Conservation (phyloP, 805 yeast genomes). For the Candida tibetensis region DNA sequence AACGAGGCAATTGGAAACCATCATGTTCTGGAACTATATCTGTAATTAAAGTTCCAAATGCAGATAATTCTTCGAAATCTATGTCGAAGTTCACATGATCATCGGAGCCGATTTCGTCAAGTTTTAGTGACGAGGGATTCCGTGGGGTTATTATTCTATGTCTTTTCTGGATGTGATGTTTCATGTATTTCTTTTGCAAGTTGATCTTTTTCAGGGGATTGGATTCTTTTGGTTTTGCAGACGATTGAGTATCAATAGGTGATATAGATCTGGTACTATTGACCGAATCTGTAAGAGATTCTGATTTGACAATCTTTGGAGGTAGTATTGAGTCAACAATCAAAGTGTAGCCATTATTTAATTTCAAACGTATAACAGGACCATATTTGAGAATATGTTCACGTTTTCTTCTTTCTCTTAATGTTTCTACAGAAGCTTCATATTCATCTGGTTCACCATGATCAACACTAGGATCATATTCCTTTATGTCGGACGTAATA, state of each 20-base stretch:
- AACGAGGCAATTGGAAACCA: conserved; percentile 1
- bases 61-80: neutral
- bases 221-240: no score
- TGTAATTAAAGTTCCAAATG: neutral
- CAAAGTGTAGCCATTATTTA: conserved; percentile 37
- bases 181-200: no score
- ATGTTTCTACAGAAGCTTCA: conserved; percentile 19
- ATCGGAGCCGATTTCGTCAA: no score
- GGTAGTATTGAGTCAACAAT: conserved; percentile 38
- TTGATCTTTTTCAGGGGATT: no score
- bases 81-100: neutral
- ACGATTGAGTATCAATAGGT: no score
- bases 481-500: conserved; percentile 25
- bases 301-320: conserved; percentile 18
- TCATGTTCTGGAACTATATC: neutral
- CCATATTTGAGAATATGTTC: conserved; percentile 31
- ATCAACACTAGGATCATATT: conserved; percentile 10
- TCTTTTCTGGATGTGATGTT: no score
- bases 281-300: neutral
- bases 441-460: conserved; percentile 26
- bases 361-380: conserved; percentile 32
- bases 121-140: no score
- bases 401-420: conserved; percentile 21
- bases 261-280: no score
- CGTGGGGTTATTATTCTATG: no score